Conservation (phyloP, 805 yeast species). For the Maudiozyma turicensis region DNA sequence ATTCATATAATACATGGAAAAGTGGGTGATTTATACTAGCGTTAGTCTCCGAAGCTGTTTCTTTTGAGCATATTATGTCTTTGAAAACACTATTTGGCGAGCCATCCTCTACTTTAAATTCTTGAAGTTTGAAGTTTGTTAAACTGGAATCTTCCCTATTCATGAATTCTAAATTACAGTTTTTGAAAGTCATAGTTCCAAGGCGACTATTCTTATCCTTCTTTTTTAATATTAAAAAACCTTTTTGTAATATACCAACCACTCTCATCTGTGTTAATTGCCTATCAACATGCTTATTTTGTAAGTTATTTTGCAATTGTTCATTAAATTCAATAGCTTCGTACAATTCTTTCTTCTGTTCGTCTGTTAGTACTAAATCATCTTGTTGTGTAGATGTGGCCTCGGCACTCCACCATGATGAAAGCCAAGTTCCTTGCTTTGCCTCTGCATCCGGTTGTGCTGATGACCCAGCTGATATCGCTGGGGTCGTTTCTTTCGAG, state of each 20-base stretch:
- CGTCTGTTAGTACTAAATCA: slow-evolving; percentile 57
- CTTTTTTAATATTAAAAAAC: slow-evolving; percentile 56
- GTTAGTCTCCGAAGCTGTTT: slow-evolving; percentile 11
- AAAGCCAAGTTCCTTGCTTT: slow-evolving; percentile 48
- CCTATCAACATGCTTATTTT: slow-evolving; percentile 56
- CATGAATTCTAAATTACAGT: slow-evolving; percentile 60
- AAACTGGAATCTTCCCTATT: slow-evolving; percentile 75
- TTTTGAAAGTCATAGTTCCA: slow-evolving; percentile 75
- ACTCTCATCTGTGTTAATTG: slow-evolving; percentile 63
- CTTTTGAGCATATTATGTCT: slow-evolving; percentile 78
- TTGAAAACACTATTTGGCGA: slow-evolving; percentile 71
- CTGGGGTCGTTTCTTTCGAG: slow-evolving; percentile 9
- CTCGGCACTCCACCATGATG: slow-evolving; percentile 54
- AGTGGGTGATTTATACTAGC: slow-evolving; percentile 42
- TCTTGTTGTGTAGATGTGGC: slow-evolving; percentile 25
- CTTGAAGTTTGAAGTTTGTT: slow-evolving; percentile 64
- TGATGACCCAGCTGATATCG: slow-evolving; percentile 4
- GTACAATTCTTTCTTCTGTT: slow-evolving; percentile 79
- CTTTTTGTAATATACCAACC: slow-evolving; percentile 59
- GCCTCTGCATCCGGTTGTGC: slow-evolving; percentile 6
- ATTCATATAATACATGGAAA: slow-evolving; percentile 72
- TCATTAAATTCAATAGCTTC: slow-evolving; percentile 92
- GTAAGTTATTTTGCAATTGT: slow-evolving; percentile 22
- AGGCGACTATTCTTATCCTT: slow-evolving; percentile 34
- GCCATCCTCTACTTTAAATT: slow-evolving; percentile 81